Conservation (phyloP, 129 eudicot genomes). For the Artemisia tridentata region DNA sequence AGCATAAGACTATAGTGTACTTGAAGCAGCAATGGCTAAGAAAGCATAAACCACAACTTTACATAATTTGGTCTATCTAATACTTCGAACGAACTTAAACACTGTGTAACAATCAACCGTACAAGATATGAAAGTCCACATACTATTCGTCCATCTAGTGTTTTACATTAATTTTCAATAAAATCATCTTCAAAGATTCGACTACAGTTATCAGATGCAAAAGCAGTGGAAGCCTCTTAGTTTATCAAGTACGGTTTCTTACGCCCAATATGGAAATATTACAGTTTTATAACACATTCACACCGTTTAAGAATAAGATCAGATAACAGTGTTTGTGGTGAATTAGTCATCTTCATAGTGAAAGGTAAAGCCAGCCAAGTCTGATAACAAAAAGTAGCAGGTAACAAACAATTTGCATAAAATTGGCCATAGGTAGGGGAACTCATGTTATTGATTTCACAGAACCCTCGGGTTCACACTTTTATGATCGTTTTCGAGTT, state of each 20-base stretch:
- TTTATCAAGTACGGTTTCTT: no score
- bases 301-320: no score
- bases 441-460: background rate
- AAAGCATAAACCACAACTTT: conserved; percentile 2
- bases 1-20: conserved; percentile 3
- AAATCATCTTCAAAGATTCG: background rate
- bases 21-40: conserved; percentile 1
- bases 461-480: conserved; percentile 10
- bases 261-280: no score
- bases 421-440: no score
- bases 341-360: no score
- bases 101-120: background rate
- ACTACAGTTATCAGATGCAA: no score
- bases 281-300: no score
- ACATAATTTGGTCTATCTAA: background rate
- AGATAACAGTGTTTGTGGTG: no score
- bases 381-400: no score
- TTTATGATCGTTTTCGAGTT: background rate
- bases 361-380: no score
- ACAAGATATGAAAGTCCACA: background rate
- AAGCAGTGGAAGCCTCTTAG: no score
- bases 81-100: background rate
- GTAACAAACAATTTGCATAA: no score
- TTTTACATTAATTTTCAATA: background rate
- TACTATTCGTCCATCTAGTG: background rate